phyloP scores from a whole-genome alignment of 306 rosid species.

The Pyrus communis region DNA sequence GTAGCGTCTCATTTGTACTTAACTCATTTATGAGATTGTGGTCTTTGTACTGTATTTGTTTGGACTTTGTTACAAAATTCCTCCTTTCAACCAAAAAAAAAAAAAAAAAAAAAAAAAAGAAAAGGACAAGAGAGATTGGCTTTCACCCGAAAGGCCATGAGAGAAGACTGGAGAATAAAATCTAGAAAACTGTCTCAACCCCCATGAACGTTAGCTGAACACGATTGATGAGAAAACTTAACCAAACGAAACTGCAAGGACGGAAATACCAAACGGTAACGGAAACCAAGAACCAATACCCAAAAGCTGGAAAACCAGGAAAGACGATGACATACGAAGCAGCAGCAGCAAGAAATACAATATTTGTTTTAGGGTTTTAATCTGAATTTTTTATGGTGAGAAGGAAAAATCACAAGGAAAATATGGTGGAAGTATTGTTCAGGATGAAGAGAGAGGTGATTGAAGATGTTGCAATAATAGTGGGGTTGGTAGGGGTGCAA shows the following conservation, averaged over 20 bases:
- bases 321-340: neutral
- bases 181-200: neutral
- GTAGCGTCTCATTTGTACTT: no score
- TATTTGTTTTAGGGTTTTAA: no score
- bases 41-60: no score
- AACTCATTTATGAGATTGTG: no score
- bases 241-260: neutral
- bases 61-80: no score
- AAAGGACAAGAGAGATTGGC: neutral
- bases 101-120: neutral
- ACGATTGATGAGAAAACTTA: neutral
- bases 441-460: conserved; percentile 9
- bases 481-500: conserved; percentile 60
- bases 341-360: neutral
- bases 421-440: conserved; percentile 1
- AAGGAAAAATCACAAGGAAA: neutral
- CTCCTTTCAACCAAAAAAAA: neutral
- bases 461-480: conserved; percentile 43
- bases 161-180: conserved; percentile 17
- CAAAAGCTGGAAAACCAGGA: neutral
- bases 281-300: no score
- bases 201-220: conserved; percentile 9
- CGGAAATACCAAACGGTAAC: neutral
- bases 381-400: neutral
- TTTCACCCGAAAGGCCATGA: neutral